These are phyloP conservation scores for Urochloa ruziziensis DNA, from an alignment of 176 grass and related monocot species.

Conservation along the genomic window DNA sequence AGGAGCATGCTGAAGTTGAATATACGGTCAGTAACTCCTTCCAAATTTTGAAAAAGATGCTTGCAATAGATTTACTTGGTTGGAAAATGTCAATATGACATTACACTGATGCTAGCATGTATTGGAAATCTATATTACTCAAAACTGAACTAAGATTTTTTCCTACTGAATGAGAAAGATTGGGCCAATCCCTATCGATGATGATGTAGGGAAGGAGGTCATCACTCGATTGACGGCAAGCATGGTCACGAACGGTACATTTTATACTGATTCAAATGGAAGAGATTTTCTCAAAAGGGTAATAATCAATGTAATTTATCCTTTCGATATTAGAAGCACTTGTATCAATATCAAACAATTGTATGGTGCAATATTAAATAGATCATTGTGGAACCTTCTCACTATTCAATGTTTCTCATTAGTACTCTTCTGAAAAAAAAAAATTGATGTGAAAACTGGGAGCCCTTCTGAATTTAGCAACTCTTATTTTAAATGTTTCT, in stretches of 20 bases:
- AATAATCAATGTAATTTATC: neutral
- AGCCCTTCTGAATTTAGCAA: neutral
- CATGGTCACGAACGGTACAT: constrained; percentile 70
- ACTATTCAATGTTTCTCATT: neutral
- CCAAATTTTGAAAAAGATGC: neutral
- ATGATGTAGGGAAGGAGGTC: constrained; percentile 72
- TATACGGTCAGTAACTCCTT: constrained; percentile 62
- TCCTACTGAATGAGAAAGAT: constrained; percentile 49
- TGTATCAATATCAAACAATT: neutral
- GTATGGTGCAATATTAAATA: neutral
- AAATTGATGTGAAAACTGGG: neutral
- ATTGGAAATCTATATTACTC: neutral
- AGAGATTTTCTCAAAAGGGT: constrained; percentile 94
- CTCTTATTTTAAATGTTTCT: neutral
- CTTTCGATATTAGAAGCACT: neutral
- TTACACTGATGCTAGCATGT: neutral
- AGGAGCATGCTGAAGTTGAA: constrained; percentile 91
- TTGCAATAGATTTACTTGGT: neutral
- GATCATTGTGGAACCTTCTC: too few relatives aligned
- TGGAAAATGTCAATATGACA: neutral
- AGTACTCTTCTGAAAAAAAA: neutral
- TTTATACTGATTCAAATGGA: constrained; percentile 96
- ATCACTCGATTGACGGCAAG: constrained; percentile 72
- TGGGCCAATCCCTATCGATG: constrained; percentile 76
- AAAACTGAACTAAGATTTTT: neutral